These are phyloP conservation scores for Apiotrichum sp. DNA, from an alignment of 1,284 basidiomycete genomes.

Conservation along the genomic window DNA sequence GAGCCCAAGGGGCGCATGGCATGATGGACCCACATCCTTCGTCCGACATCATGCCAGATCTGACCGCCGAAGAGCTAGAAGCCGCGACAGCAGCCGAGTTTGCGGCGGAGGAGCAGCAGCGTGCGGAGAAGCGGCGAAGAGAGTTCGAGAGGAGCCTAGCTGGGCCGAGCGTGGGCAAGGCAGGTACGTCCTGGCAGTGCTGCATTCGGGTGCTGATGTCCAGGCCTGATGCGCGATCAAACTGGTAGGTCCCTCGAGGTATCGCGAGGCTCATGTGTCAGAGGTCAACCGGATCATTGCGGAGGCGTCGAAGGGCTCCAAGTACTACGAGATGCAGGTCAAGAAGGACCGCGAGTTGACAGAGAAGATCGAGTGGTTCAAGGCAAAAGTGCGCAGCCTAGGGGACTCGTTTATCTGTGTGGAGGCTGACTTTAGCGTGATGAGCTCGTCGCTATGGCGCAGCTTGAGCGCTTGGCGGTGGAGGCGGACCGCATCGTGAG, in stretches of 20 bases:
- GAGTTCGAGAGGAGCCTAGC: slow-evolving; percentile 45
- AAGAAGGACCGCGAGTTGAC: slow-evolving; percentile 44
- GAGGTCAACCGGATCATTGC: slow-evolving; percentile 47
- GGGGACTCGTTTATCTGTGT: not conserved
- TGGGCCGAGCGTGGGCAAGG: slow-evolving; percentile 46
- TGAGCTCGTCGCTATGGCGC: slow-evolving; percentile 31
- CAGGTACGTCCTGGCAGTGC: slow-evolving; percentile 21
- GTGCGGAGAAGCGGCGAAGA: slow-evolving; percentile 26
- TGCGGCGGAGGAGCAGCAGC: not conserved
- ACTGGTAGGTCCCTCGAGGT: slow-evolving; percentile 23
- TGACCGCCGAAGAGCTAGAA: slow-evolving; percentile 2
- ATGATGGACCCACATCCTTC: not conserved
- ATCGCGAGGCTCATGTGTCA: slow-evolving; percentile 5
- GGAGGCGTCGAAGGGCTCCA: slow-evolving; percentile 46
- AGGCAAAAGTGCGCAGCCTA: slow-evolving; percentile 29
- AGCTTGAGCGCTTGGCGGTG: slow-evolving; percentile 25
- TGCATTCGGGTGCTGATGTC: not conserved
- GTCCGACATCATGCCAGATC: not conserved
- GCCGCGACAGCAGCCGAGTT: slow-evolving; percentile 11
- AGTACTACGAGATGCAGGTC: slow-evolving; percentile 45
- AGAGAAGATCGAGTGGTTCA: slow-evolving; percentile 42
- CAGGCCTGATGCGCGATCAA: slow-evolving; percentile 43
- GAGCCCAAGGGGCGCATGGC: too few relatives aligned
- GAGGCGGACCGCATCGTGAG: slow-evolving; percentile 44
- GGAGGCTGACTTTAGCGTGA: slow-evolving; percentile 32